Conservation (phyloP, 2,329 filamentous ascomycete species). For the Furcasterigmium furcatum region DNA sequence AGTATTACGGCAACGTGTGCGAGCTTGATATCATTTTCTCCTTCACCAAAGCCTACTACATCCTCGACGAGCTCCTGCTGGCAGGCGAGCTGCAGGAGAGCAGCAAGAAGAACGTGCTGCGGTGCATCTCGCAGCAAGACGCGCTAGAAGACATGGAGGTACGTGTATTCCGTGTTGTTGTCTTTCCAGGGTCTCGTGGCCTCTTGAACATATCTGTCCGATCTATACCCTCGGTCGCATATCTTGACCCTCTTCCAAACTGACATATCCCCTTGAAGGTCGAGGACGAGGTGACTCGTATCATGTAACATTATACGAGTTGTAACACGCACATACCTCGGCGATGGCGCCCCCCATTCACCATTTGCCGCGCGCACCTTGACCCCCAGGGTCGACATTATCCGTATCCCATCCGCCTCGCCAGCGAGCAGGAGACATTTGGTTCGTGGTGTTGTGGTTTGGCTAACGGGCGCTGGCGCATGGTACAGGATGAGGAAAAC, state of each 20-base stretch:
- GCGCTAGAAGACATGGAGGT: constrained; percentile 99
- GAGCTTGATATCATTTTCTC: constrained; percentile 99
- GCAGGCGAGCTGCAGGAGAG: constrained; percentile 98
- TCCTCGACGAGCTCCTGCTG: constrained; percentile 91
- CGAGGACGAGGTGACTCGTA: constrained; percentile 86
- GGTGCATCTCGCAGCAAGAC: constrained; percentile 96
- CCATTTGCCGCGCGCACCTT: constrained; percentile 1
- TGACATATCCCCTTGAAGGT: constrained; percentile 62
- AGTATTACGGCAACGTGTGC: constrained; percentile 99
- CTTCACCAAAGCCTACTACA: constrained; percentile 99
- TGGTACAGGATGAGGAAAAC: constrained; percentile 27
- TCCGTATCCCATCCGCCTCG: neutral
- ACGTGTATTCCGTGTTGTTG: constrained; percentile 38
- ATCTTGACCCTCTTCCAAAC: constrained; percentile 24
- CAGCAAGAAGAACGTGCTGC: constrained; percentile 97
- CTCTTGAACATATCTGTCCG: neutral
- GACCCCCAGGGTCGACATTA: constrained; percentile 3
- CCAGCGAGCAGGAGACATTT: neutral
- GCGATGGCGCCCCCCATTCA: constrained; percentile 6
- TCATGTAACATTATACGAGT: constrained; percentile 61
- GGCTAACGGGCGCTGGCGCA: constrained; percentile 18
- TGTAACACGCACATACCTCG: constrained; percentile 1
- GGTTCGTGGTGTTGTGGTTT: constrained; percentile 8
- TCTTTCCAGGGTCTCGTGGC: neutral
- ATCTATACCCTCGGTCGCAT: no score